Base-by-base conservation (phyloP, 768 basidiomycete species). In the Podaxis carcinomalis region DNA sequence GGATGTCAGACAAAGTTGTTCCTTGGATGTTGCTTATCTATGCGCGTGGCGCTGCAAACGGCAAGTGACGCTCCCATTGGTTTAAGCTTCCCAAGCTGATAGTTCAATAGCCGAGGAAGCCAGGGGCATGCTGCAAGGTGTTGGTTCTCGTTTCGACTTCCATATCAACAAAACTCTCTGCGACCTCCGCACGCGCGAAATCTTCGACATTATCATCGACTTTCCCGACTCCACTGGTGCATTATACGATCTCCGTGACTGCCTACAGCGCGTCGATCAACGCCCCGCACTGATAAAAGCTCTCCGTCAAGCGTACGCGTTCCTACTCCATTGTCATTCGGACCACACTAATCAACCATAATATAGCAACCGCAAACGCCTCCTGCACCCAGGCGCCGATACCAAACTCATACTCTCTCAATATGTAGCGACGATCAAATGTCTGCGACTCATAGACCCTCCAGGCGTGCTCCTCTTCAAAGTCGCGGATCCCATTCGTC, bases 191-290 rank as follows among this genome's bases (percentile, higher is more conserved):
- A 89, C 85, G 61, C 80, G 77, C 52, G 95, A 98, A 71, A 89
- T 98, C 19, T 98, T 97, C 69, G 93, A 96, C 65, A 97, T 98
- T 59, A 96, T 98, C 61, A 87, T 98, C 58, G 93, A 96, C 67
- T 95, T 86, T 66, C 95, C 96, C 0, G 91, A 95, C 62, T 96
- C 95, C 0, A 80, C 78, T 64, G 86, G 88, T 3, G 95, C 94
- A 0, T 74, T 98, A 19, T 82, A 89, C 59, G 97, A 99, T 74
- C 78, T 98, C 19, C 90, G 90, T 87, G 91, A 92, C 66, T 93
- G 91, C 69, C 70, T 93, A 23, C 84, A 86, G 59, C 86, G 90
- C 16, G 90, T 93, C 0, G 90, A 92, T 63, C 90, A 92, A 67
- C 84, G 95, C 9, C 75, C 83, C 1, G 81, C 86, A 51, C 79